Percentiles rank a stretch among this genome's conserved stretches.
phyloP scores from a whole-genome alignment of 163 green algal species.

The Trebouxiophyceae sp. region DNA sequence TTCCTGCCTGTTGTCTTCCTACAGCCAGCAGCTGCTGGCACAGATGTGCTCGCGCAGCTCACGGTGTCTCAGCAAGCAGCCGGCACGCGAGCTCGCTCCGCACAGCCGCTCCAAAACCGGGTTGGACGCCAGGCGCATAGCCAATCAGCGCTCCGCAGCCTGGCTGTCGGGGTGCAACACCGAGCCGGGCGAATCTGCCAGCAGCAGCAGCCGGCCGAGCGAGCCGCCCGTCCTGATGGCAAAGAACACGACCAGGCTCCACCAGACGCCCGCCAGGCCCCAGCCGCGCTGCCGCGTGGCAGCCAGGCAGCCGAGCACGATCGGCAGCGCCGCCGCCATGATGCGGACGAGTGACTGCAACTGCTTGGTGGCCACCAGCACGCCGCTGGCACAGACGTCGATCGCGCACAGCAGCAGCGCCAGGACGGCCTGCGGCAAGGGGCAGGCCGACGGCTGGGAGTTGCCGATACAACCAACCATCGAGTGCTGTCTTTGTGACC shows the following conservation, averaged over 20 bases:
- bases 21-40: too few relatives aligned
- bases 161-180: not conserved
- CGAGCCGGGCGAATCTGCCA: not conserved
- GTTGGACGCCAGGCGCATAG: too few relatives aligned
- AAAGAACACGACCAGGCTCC: slow-evolving; percentile 57
- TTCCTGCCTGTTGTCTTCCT: too few relatives aligned
- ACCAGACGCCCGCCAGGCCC: slow-evolving; percentile 49
- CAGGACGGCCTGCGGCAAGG: slow-evolving; percentile 11
- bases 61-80: too few relatives aligned
- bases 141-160: too few relatives aligned
- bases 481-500: too few relatives aligned
- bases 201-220: not conserved
- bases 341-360: slow-evolving; percentile 34
- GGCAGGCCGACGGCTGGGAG: too few relatives aligned
- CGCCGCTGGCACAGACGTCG: slow-evolving; percentile 14
- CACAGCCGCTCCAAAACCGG: too few relatives aligned
- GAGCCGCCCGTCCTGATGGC: slow-evolving; percentile 15
- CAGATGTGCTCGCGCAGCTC: too few relatives aligned
- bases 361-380: slow-evolving; percentile 7
- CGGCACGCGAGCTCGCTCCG: too few relatives aligned
- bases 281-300: not conserved
- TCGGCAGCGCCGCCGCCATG: slow-evolving; percentile 40
- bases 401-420: slow-evolving; percentile 25
- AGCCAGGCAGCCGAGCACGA: slow-evolving; percentile 30
- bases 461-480: too few relatives aligned